These are phyloP conservation scores for Populus tomentosa DNA, from an alignment of 441 rosid species.

Conservation along the genomic window DNA sequence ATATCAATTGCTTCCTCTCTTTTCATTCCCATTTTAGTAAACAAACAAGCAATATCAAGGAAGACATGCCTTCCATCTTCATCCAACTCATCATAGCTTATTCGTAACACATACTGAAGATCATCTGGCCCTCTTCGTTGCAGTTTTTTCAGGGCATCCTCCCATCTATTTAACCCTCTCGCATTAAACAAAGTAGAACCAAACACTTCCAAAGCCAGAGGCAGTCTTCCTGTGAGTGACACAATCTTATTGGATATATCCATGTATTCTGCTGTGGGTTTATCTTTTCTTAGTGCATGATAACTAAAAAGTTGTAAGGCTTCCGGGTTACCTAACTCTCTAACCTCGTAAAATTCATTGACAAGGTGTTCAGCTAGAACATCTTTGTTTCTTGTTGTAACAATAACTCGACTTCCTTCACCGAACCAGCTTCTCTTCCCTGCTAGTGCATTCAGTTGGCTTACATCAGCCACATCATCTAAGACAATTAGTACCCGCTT, in stretches of 20 bases:
- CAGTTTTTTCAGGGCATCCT: slow-evolving; percentile 15
- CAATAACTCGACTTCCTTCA: slow-evolving; percentile 22
- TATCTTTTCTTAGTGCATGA: slow-evolving; percentile 18
- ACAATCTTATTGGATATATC: slow-evolving; percentile 10
- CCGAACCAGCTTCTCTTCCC: slow-evolving; percentile 19
- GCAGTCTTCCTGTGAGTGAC: slow-evolving; percentile 13
- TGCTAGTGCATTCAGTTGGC: slow-evolving; percentile 7
- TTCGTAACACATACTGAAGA: slow-evolving; percentile 15
- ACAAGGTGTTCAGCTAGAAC: slow-evolving; percentile 6
- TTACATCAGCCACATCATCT: slow-evolving; percentile 15
- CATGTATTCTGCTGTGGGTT: slow-evolving; percentile 8
- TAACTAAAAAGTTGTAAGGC: slow-evolving; percentile 22
- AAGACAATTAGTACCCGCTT: slow-evolving; percentile 14
- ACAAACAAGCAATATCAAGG: slow-evolving; percentile 34
- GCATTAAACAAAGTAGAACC: slow-evolving; percentile 15
- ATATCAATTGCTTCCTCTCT: slow-evolving; percentile 19
- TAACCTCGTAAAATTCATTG: slow-evolving; percentile 6
- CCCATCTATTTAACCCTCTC: slow-evolving; percentile 17
- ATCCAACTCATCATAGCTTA: slow-evolving; percentile 21
- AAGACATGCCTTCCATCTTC: slow-evolving; percentile 11
- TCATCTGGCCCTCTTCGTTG: background rate
- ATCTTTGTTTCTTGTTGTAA: slow-evolving; percentile 19
- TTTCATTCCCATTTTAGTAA: slow-evolving; percentile 7
- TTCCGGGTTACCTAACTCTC: slow-evolving; percentile 9
- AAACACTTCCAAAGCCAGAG: slow-evolving; percentile 25